Evolutionary conservation across 2,329 filamentous ascomycete species (phyloP), one percentile per base, ranked within the genome.

Genomic region (Aureobasidium sp.): DNA sequence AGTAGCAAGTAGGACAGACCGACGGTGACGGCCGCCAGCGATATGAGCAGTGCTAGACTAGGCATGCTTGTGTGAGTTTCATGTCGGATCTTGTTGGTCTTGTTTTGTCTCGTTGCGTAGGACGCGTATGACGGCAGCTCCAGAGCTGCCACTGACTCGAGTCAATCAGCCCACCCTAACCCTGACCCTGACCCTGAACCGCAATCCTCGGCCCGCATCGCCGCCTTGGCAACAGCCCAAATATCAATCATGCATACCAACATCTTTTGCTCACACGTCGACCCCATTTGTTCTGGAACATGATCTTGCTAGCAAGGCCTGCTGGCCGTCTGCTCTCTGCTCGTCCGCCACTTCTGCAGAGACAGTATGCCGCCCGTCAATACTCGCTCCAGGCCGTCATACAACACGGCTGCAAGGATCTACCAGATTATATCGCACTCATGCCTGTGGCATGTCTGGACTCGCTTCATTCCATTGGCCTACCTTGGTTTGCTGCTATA

Each of bases 401-500:
- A 5, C 25, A 34, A 29, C 14, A n/a, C 14, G 55, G 45, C 12
- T 57, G 47, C 34, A 15, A 44, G 3, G 39, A 55, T 17, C 29
- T 65, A 8, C 47, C 63, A 6, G 64, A 66, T n/a, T 56, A 56
- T 55, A 37, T 61, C 37, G 62, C 59, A 15, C 15, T 52, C n/a
- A 22, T 52, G 14, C 67, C 68, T 25, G 61, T 62, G 14, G 55
- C 59, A 36, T 25, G 70, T 17, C 64, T 74, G 52, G 66, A 72
- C 59, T 49, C 31, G 39, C 36, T 73, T 5, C 71, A 74, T 56
- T 41, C 45, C 27, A 48, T 61, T 39, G 68, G 71, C n/a, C 53
- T 73, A 12, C 70, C 72, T 12, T 74, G 71, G 71, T 72, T 59
- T 20, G 69, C 68, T 14, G 69, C 64, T 34, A 63, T 74, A 6